A percentile compares a stretch with the other conserved stretches of the same genome.
These are phyloP conservation scores for Stropharia rugosoannulata DNA, from an alignment of 768 basidiomycete species.

Conservation along the genomic window DNA sequence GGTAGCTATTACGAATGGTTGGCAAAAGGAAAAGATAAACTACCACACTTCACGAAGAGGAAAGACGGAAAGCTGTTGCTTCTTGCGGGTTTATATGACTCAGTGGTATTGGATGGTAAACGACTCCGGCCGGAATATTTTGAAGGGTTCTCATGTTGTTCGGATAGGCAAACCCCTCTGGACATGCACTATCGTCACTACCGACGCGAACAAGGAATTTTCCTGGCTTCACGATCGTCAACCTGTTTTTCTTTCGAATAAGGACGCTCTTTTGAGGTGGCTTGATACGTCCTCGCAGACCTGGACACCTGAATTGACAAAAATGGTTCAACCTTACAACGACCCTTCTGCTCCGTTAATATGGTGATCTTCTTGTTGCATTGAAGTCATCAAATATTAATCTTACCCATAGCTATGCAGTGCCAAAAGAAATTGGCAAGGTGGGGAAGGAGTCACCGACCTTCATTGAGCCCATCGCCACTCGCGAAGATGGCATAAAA, in stretches of 20 bases:
- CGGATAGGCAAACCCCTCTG: constrained; percentile 57
- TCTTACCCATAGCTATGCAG: constrained; percentile 63
- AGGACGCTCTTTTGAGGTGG: constrained; percentile 68
- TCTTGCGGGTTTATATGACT: constrained; percentile 88
- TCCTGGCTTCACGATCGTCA: constrained; percentile 92
- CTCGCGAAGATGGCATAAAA: constrained; percentile 83
- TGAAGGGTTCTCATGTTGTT: not conserved
- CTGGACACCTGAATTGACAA: constrained; percentile 63
- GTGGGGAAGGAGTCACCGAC: constrained; percentile 81
- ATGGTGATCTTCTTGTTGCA: constrained; percentile 43
- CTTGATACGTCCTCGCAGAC: constrained; percentile 68
- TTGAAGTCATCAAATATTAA: not conserved
- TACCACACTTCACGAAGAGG: constrained; percentile 81
- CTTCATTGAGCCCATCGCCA: constrained; percentile 78
- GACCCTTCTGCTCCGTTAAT: constrained; percentile 52
- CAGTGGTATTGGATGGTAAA: constrained; percentile 60
- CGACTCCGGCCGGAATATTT: not conserved
- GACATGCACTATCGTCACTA: constrained; percentile 92
- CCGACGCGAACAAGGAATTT: constrained; percentile 64
- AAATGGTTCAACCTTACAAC: constrained; percentile 60
- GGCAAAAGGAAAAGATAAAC: constrained; percentile 73
- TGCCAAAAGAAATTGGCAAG: constrained; percentile 89
- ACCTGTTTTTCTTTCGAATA: constrained; percentile 72
- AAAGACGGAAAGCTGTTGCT: constrained; percentile 69
- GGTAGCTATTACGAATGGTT: constrained; percentile 94